These are phyloP conservation scores for Glaciozyma antarctica DNA, from an alignment of 768 basidiomycete genomes.

Conservation along the genomic window DNA sequence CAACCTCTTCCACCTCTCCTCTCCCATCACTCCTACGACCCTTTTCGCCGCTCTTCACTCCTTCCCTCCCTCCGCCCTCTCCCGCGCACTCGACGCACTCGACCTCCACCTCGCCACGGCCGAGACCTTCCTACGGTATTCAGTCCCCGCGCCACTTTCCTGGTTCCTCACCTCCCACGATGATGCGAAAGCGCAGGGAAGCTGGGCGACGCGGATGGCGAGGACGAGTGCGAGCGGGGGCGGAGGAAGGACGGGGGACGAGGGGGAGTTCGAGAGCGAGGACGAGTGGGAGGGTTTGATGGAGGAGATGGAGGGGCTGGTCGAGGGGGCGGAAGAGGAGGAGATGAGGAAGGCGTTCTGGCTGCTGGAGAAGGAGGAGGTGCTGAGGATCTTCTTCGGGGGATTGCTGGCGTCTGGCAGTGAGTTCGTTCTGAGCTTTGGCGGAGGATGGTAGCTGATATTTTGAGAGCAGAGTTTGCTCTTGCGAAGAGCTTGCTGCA, in stretches of 20 bases:
- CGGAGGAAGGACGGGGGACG: slow-evolving; percentile 41
- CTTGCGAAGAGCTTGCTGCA: slow-evolving; percentile 19
- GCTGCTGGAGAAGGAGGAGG: slow-evolving; percentile 57
- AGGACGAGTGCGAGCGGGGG: slow-evolving; percentile 42
- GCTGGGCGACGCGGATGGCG: slow-evolving; percentile 80
- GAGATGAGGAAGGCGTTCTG: slow-evolving; percentile 66
- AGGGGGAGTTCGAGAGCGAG: slow-evolving; percentile 46
- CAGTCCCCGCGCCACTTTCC: slow-evolving; percentile 66
- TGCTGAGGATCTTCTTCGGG: slow-evolving; percentile 70
- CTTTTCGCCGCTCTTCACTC: slow-evolving; percentile 73
- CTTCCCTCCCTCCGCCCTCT: slow-evolving; percentile 50
- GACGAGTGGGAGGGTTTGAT: slow-evolving; percentile 81
- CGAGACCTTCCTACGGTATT: slow-evolving; percentile 83
- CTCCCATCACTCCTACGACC: slow-evolving; percentile 65
- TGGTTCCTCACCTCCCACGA: slow-evolving; percentile 78
- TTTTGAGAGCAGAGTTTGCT: slow-evolving; percentile 34
- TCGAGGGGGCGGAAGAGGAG: slow-evolving; percentile 42
- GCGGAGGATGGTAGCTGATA: background rate
- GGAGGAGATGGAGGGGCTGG: slow-evolving; percentile 80
- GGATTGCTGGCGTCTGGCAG: slow-evolving; percentile 79
- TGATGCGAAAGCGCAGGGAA: slow-evolving; percentile 59
- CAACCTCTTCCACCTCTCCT: slow-evolving; percentile 75
- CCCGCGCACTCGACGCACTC: slow-evolving; percentile 74
- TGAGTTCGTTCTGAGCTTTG: slow-evolving; percentile 46
- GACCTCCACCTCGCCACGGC: slow-evolving; percentile 91